Evolutionary conservation across 2,329 filamentous ascomycete species (phyloP), one percentile per base, ranked within the genome.

Genomic region (Cordyceps javanica): DNA sequence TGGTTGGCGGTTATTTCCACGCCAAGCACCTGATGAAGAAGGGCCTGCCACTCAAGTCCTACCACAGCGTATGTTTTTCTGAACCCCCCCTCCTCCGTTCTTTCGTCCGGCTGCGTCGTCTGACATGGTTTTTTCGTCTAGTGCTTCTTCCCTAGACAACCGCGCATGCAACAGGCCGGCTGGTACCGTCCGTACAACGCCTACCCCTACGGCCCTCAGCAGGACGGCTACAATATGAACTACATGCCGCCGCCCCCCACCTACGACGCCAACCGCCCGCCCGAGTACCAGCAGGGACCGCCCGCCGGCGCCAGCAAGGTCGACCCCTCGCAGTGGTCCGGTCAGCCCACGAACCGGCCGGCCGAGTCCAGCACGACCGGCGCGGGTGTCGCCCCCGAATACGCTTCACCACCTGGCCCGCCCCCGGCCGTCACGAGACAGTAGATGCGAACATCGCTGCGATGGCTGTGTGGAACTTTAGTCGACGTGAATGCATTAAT

Each of bases 1-100:
- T 91, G 65, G 63, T 89, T 55, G 77, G 82, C 59, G 88, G 88
- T 60, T 88, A 88, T 69, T 72, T 82, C 48, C 90, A 93, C 71
- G 90, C 89, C 46, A 82, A 82, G 68, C 73, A 73, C 46, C 79
- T 90, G 48, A 76, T 92, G 62, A 77, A 75, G 60, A 86, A 85
- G 69, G 88, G 88, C 1, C 74, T 85, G 38, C 75, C 77, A 19
- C 86, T 89, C 16, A 72, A 91, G 36, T 72, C 71, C 61, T 93
- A 93, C 67, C 89, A 94, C 71, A 76, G 86, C 65, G 85, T 87
- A 77, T 34, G 81, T 64, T 38, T 16, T 39, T 30, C 36, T 16
- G 19, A n/a, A n/a, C 19, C 41, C 48, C 58, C n/a, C 3, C 19
- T 25, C 13, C 16, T 25, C 42, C 13, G 51, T 19, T 39, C 19